phyloP scores from a whole-genome alignment of 2,329 filamentous ascomycete species.

The Purpureocillium takamizusanense region DNA sequence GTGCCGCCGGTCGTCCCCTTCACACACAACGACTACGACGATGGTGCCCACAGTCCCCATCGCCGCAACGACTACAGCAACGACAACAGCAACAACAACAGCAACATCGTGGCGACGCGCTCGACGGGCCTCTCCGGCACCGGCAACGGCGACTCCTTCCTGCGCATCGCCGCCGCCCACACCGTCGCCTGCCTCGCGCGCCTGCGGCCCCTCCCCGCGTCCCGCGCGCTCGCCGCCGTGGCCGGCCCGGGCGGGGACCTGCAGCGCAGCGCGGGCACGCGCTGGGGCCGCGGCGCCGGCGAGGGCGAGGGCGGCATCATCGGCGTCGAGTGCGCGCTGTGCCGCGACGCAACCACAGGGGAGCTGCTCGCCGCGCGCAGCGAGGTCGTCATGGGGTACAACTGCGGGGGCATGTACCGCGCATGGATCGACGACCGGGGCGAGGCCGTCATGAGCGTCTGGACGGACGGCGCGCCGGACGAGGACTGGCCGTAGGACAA shows the following conservation, averaged over 20 bases:
- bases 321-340: constrained; percentile 57
- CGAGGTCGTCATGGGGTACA: constrained; percentile 66
- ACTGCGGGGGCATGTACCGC: constrained; percentile 82
- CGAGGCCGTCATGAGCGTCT: constrained; percentile 39
- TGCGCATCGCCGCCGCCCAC: constrained; percentile 61
- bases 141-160: constrained; percentile 83
- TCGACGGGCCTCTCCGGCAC: constrained; percentile 63
- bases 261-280: constrained; percentile 61
- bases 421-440: constrained; percentile 63
- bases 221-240: constrained; percentile 53
- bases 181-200: constrained; percentile 66
- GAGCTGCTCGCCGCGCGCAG: constrained; percentile 29
- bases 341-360: constrained; percentile 31
- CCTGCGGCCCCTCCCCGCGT: constrained; percentile 44
- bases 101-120: constrained; percentile 8
- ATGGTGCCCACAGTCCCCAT: no score
- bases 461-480: constrained; percentile 19
- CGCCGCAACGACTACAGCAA: no score
- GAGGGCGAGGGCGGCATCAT: constrained; percentile 84
- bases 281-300: constrained; percentile 60
- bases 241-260: constrained; percentile 65
- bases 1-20: constrained; percentile 1
- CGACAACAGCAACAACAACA: no score
- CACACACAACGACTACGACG: no score
- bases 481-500: constrained; percentile 1